These are phyloP conservation scores for Dimocarpus longan DNA, from an alignment of 345 rosid species.

Conservation along the genomic window DNA sequence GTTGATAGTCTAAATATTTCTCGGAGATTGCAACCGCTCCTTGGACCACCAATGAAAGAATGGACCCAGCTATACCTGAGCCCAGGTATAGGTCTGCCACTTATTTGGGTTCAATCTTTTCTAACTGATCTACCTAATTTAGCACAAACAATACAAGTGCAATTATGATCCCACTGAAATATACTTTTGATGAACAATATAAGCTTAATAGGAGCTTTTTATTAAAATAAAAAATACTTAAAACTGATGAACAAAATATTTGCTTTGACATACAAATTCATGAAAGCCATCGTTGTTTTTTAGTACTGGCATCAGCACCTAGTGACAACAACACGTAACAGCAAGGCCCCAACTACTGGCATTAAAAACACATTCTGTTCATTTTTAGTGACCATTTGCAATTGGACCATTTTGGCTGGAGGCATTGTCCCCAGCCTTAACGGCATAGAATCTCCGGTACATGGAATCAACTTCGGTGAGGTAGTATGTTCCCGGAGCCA, in stretches of 20 bases:
- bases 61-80: too few relatives aligned
- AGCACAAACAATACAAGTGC: too few relatives aligned
- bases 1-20: too few relatives aligned
- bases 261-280: slow-evolving; percentile 21
- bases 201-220: slow-evolving; percentile 1
- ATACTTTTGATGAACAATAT: neutral
- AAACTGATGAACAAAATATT: slow-evolving; percentile 18
- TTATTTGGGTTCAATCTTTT: too few relatives aligned
- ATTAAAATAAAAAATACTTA: slow-evolving; percentile 21
- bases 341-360: neutral
- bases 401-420: slow-evolving; percentile 49
- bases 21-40: too few relatives aligned
- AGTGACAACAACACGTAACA: neutral
- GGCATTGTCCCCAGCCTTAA: slow-evolving; percentile 44
- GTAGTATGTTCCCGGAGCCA: slow-evolving; percentile 90
- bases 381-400: slow-evolving; percentile 67
- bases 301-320: slow-evolving; percentile 9
- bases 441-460: slow-evolving; percentile 91
- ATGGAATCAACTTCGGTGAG: slow-evolving; percentile 88
- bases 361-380: neutral
- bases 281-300: slow-evolving; percentile 19
- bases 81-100: too few relatives aligned
- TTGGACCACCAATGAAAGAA: too few relatives aligned
- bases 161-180: neutral
- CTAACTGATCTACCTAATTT: too few relatives aligned